A percentile compares a stretch with the other conserved stretches of the same genome.
Conservation (phyloP, 1,284 basidiomycete genomes). For the Anthracocystis panici-leucophaei region DNA sequence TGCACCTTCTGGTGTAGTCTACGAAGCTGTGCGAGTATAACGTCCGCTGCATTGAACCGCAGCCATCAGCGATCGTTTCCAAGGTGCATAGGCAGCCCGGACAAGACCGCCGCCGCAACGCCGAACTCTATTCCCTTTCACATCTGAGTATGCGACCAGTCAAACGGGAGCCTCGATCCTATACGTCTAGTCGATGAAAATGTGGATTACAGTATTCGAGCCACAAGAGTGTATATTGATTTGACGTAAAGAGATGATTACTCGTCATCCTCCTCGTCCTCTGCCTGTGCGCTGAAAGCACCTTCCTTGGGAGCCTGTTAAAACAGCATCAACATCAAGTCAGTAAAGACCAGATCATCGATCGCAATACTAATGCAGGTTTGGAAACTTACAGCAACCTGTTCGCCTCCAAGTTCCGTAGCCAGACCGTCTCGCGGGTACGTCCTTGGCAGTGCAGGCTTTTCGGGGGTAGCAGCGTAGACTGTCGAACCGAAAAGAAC, state of each 20-base stretch:
- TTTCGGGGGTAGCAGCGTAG: conserved; percentile 58
- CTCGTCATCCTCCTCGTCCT: conserved; percentile 53
- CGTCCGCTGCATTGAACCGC: too few species aligned
- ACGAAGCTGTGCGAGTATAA: too few species aligned
- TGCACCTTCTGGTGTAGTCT: too few species aligned
- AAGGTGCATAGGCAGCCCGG: too few species aligned
- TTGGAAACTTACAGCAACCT: conserved; percentile 42
- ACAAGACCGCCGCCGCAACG: too few species aligned
- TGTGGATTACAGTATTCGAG: conserved; percentile 14
- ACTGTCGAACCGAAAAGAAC: conserved; percentile 53
- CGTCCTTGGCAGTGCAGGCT: conserved; percentile 62
- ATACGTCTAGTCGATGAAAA: not conserved
- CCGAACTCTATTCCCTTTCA: too few species aligned
- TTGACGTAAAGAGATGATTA: not conserved
- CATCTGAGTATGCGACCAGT: too few species aligned
- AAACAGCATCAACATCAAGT: not conserved
- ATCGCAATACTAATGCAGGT: not conserved
- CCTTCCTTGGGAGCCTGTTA: conserved; percentile 54
- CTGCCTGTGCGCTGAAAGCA: conserved; percentile 45
- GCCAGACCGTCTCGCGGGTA: conserved; percentile 67
- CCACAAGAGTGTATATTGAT: not conserved
- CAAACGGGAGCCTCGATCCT: too few species aligned
- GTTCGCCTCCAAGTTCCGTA: conserved; percentile 58
- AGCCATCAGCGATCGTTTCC: too few species aligned
- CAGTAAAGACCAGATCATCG: not conserved